Percentiles rank a stretch among this genome's conserved stretches.
Conservation (phyloP, 2,329 filamentous ascomycete species). For the Tympanopsis confertula region DNA sequence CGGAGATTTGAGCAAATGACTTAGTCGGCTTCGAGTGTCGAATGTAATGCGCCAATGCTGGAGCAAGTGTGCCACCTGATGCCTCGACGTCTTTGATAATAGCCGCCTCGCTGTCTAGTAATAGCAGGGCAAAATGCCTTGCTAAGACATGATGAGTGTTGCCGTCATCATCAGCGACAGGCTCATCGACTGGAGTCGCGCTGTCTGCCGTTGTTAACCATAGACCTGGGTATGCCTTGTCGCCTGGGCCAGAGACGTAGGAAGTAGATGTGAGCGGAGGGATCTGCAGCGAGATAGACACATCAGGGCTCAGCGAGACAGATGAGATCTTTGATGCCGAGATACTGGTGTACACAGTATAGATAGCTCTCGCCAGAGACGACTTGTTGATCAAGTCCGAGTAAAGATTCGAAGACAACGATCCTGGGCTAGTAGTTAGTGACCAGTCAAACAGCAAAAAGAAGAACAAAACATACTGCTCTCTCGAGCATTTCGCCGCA, state of each 20-base stretch:
- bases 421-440: constrained; percentile 1
- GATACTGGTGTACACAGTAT: constrained; percentile 43
- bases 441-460: too few relatives aligned
- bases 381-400: constrained; percentile 34
- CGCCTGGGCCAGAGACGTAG: neutral
- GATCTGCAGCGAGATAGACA: constrained; percentile 1
- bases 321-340: constrained; percentile 50
- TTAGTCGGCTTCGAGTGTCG: constrained; percentile 29
- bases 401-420: constrained; percentile 17
- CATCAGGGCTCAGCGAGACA: constrained; percentile 32
- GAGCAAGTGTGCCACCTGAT: constrained; percentile 25
- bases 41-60: constrained; percentile 40
- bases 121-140: constrained; percentile 48
- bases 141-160: constrained; percentile 33
- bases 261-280: neutral
- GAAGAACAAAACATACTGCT: constrained; percentile 11
- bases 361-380: constrained; percentile 45
- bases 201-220: constrained; percentile 1
- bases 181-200: constrained; percentile 43
- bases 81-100: constrained; percentile 33
- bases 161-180: constrained; percentile 33
- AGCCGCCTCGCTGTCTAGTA: constrained; percentile 42
- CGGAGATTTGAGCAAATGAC: constrained; percentile 25
- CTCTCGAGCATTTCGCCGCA: constrained; percentile 45
- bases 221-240: neutral